phyloP scores from a whole-genome alignment of 106 monocot genomes.

The Platanthera guangdongensis region DNA sequence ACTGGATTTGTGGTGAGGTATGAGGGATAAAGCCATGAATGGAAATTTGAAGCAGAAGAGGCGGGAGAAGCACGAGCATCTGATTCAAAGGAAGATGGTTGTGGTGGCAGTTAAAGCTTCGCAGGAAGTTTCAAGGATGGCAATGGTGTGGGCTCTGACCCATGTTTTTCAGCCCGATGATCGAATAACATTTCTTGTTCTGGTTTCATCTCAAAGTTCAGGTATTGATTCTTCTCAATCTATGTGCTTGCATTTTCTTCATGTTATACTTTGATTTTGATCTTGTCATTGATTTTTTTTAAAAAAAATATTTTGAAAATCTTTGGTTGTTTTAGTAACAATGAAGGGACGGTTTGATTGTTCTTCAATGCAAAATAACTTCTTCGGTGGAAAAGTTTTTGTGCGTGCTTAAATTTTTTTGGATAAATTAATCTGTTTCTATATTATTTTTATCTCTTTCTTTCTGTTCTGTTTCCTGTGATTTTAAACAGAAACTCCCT shows the following conservation, averaged over 20 bases:
- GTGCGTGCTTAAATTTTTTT: background rate
- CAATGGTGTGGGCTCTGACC: constrained; percentile 52
- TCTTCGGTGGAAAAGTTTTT: background rate
- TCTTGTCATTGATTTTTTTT: background rate
- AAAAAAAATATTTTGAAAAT: background rate
- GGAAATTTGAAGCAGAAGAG: background rate
- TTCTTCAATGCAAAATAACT: background rate
- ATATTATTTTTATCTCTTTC: background rate
- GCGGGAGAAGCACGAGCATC: background rate
- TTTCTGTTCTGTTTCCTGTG: background rate
- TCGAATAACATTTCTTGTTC: constrained; percentile 36
- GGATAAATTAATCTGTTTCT: background rate
- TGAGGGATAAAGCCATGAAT: background rate
- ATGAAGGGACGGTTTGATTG: background rate
- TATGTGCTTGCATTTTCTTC: background rate
- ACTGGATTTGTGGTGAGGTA: background rate
- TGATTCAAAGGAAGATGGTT: constrained; percentile 17
- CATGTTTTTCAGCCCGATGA: constrained; percentile 50
- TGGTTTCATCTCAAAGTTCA: constrained; percentile 10
- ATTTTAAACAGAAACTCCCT: too few relatives aligned
- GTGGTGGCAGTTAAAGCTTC: constrained; percentile 56
- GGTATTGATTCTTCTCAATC: background rate
- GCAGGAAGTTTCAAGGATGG: constrained; percentile 39
- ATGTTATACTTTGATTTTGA: background rate
- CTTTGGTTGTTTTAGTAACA: background rate